These are phyloP conservation scores for Arthrobotrys conoides DNA, from an alignment of 2,329 filamentous ascomycete species.

Conservation along the genomic window DNA sequence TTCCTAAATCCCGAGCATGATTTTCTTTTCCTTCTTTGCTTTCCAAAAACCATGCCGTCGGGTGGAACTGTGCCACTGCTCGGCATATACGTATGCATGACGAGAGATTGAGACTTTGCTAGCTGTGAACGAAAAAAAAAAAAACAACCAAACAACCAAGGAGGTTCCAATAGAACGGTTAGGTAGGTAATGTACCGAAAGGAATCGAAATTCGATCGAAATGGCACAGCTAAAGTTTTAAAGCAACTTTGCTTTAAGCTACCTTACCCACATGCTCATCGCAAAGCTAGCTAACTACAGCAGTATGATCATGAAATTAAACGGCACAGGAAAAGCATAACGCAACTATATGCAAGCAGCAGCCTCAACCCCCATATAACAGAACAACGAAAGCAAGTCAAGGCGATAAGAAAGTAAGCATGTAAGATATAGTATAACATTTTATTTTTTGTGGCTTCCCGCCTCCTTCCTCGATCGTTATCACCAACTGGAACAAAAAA, in stretches of 20 bases:
- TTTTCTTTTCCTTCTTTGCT: too few relatives aligned
- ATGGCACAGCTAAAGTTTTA: conserved; percentile 8
- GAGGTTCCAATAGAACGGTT: conserved; percentile 9
- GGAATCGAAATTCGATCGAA: neutral
- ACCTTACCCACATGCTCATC: too few relatives aligned
- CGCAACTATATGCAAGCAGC: conserved; percentile 11
- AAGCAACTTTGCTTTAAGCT: too few relatives aligned
- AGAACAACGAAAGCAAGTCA: too few relatives aligned
- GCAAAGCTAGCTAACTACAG: conserved; percentile 1
- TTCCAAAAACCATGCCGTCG: conserved; percentile 28
- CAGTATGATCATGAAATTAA: conserved; percentile 11
- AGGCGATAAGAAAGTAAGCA: conserved; percentile 9
- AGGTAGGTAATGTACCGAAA: conserved; percentile 18
- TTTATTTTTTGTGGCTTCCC: too few relatives aligned
- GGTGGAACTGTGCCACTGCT: conserved; percentile 32
- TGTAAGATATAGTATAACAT: too few relatives aligned
- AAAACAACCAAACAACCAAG: too few relatives aligned
- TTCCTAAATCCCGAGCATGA: conserved; percentile 7
- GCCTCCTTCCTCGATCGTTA: neutral
- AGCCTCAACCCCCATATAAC: conserved; percentile 7
- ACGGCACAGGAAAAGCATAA: conserved; percentile 18
- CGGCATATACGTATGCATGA: conserved; percentile 15
- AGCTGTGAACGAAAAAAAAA: too few relatives aligned
- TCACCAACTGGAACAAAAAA: conserved; percentile 19
- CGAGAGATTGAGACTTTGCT: too few relatives aligned